Conservation (phyloP, 2,329 filamentous ascomycete species). For the Berkeleyomyces rouxiae region DNA sequence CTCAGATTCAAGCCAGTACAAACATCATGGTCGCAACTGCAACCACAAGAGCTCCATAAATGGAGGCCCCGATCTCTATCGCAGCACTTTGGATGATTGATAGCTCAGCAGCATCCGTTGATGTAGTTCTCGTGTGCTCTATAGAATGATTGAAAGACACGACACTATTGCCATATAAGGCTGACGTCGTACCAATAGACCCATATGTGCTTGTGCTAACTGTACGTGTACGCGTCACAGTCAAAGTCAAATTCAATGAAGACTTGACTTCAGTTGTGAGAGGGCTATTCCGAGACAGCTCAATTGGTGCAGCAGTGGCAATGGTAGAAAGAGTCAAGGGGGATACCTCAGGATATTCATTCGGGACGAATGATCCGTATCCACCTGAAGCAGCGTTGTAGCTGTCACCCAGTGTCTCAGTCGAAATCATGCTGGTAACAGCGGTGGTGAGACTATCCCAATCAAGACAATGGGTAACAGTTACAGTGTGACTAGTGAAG, state of each 20-base stretch:
- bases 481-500: not conserved
- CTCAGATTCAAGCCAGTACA: not conserved
- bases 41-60: not conserved
- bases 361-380: not conserved
- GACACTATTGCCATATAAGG: not conserved
- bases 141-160: not conserved
- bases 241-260: not conserved
- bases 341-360: not conserved
- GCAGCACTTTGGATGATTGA: conserved; percentile 3
- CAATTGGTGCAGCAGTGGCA: not conserved
- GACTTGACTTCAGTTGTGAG: conserved; percentile 1
- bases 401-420: not conserved
- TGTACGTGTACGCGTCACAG: not conserved
- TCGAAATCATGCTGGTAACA: not conserved
- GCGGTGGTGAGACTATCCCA: not conserved
- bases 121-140: not conserved
- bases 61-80: not conserved
- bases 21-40: conserved; percentile 1
- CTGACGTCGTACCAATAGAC: not conserved
- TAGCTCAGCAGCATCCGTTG: not conserved
- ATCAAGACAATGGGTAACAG: conserved; percentile 5
- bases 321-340: not conserved
- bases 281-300: not conserved
- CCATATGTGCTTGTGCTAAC: not conserved
- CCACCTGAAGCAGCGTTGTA: not conserved